Evolutionary conservation across 2,329 filamentous ascomycete genomes (phyloP), one percentile per base, ranked within the genome.

Genomic region (Fusarium mundagurra): DNA sequence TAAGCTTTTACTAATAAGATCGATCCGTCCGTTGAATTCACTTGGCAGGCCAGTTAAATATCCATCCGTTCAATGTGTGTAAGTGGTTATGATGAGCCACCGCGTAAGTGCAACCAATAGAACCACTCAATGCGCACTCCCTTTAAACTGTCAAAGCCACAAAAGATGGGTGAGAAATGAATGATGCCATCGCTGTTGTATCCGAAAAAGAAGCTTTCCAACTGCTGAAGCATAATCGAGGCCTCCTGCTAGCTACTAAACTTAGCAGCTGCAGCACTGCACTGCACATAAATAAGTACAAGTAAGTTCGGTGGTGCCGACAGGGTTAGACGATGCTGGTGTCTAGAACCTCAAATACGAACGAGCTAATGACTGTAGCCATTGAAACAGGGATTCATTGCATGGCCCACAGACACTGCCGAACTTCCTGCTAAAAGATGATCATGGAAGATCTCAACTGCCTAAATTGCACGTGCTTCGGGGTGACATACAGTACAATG

Each of bases 241-340:
- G 43, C 57, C 31, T 59, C 57, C 55, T 39, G 38, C 38, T 39
- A 20, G 39, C 22, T 43, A n/a, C n/a, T n/a, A n/a, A n/a, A 16
- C 39, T 43, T n/a, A 12, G 27, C 45, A 17, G 4, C 45, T 22
- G 20, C 7, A 22, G 20, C 45, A 47, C 18, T 29, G 20, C 45
- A 47, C 18, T 29, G 44, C 27, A 29, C 44, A 47, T 47, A 47
- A 4, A 47, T 29, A 47, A 47, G 10, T 39, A 47, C 22, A 47
- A 47, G 10, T 39, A 17, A 57, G 64, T 57, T 69, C 58, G 50
- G 65, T 69, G 54, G 58, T 38, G 57, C 43, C 44, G 44, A 55
- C 50, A 55, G 59, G 59, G 16, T 29, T 41, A 61, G 22, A 43
- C 59, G 8, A 43, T 61, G 27, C 11, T 22, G 16, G 16, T 61